Percentiles rank a stretch among this genome's conserved stretches.
Conservation (phyloP, 768 basidiomycete genomes). For the Leucocoprinus leucothites region DNA sequence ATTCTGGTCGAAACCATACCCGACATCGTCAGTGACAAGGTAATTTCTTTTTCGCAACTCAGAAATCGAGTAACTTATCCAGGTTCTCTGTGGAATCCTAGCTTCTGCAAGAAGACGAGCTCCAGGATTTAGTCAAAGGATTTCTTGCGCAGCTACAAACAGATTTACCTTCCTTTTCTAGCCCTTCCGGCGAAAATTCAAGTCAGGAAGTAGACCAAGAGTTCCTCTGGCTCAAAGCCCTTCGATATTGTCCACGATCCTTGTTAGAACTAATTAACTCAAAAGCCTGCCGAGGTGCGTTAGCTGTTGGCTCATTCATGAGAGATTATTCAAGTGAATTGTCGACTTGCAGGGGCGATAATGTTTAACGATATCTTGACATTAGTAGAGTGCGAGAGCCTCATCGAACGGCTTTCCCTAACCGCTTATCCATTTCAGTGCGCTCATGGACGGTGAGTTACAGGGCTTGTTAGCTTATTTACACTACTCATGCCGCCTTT, state of each 20-base stretch:
- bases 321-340: not conserved
- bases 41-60: slow-evolving; percentile 32
- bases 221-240: slow-evolving; percentile 61
- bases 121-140: slow-evolving; percentile 72
- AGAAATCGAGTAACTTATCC: slow-evolving; percentile 15
- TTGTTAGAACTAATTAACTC: slow-evolving; percentile 88
- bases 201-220: slow-evolving; percentile 20
- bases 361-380: slow-evolving; percentile 92
- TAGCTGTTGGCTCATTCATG: slow-evolving; percentile 2
- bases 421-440: slow-evolving; percentile 92
- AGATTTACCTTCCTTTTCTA: slow-evolving; percentile 31
- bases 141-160: slow-evolving; percentile 62
- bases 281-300: slow-evolving; percentile 89
- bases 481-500: not conserved
- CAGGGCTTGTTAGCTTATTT: slow-evolving; percentile 8
- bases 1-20: slow-evolving; percentile 63
- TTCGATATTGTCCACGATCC: slow-evolving; percentile 80
- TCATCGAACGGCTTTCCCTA: slow-evolving; percentile 64
- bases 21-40: slow-evolving; percentile 71
- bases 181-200: slow-evolving; percentile 20
- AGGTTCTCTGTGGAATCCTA: slow-evolving; percentile 24
- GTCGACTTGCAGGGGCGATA: slow-evolving; percentile 68
- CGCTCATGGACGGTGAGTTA: slow-evolving; percentile 82
- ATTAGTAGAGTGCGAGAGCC: slow-evolving; percentile 60
- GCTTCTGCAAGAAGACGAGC: slow-evolving; percentile 67